Evolutionary conservation across 2,329 filamentous ascomycete genomes (phyloP), one percentile per base, ranked within the genome.

Genomic region (Alternaria sp.): DNA sequence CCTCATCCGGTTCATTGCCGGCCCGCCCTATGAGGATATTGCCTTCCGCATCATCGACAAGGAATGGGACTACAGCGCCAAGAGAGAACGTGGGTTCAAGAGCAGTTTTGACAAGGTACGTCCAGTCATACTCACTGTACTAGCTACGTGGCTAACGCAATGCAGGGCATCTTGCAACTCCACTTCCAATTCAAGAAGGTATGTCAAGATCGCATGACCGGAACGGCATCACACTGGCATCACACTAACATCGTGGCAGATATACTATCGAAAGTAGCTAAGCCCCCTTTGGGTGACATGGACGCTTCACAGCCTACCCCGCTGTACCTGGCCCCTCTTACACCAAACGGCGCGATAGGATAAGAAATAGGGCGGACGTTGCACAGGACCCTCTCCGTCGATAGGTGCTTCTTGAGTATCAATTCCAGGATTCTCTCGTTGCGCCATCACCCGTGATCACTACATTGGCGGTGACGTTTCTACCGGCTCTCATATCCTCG

Each of bases 121-220:
- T 82, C n/a, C 44, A 9, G 6, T 32, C 30, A 30, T 30, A 30
- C 28, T 30, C 28, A 30, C 12, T 30, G 26, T 15, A 5, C 19
- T 55, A 52, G 51, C 23, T 52, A 49, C 44, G 28, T 65, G 57
- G 69, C 75, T 81, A 73, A 82, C 72, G 64, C 60, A 44, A 61
- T 63, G 69, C 77, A 96, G 92, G 95, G 95, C 57, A 97, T 98
- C 73, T 84, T 99, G 61, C 94, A 97, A 82, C 87, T 99, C 62
- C 95, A 98, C 79, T 99, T 99, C 80, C 94, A 97, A 80, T 97
- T 98, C 86, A 99, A 98, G 81, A 97, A 97, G 89, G 93, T 96
- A 81, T 72, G 82, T 65, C 26, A 40, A 50, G 23, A n/a, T 50
- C 30, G 32, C 52, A 36, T 57, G 46, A 45, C 19, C 32, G 12